Percentiles rank a stretch among this genome's conserved stretches.
Conservation (phyloP, 2,329 filamentous ascomycete genomes). For the Ophiobolus disseminans region DNA sequence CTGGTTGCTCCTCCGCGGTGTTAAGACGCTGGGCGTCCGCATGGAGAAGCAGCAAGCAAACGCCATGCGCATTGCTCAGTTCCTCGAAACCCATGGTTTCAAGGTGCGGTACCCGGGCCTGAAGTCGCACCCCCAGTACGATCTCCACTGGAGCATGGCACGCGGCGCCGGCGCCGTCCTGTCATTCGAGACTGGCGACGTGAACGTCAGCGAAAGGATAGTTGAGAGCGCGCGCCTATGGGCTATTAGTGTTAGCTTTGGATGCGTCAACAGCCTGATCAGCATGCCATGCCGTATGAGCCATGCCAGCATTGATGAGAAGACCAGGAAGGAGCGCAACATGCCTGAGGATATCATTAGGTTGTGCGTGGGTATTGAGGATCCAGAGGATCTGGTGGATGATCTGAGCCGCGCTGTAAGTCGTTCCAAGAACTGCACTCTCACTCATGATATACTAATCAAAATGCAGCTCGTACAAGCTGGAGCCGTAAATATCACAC, state of each 20-base stretch:
- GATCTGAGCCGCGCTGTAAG: slow-evolving; percentile 89
- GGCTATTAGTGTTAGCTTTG: slow-evolving; percentile 96
- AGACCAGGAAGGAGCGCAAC: slow-evolving; percentile 73
- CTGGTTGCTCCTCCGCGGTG: slow-evolving; percentile 90
- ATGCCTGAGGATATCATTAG: slow-evolving; percentile 98
- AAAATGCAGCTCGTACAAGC: slow-evolving; percentile 85
- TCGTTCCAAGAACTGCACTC: slow-evolving; percentile 36
- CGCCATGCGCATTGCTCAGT: slow-evolving; percentile 87
- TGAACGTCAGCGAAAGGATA: slow-evolving; percentile 83
- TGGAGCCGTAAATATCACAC: slow-evolving; percentile 84
- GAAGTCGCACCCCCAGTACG: slow-evolving; percentile 94
- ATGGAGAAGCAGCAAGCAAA: slow-evolving; percentile 99
- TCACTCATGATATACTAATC: not conserved
- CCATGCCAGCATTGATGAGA: slow-evolving; percentile 96
- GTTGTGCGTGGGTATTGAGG: slow-evolving; percentile 95
- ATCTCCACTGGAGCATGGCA: slow-evolving; percentile 94
- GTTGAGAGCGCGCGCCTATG: slow-evolving; percentile 91
- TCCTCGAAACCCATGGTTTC: slow-evolving; percentile 90
- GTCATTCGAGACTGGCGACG: slow-evolving; percentile 93
- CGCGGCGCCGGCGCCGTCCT: slow-evolving; percentile 92
- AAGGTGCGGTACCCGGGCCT: slow-evolving; percentile 93
- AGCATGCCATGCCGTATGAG: slow-evolving; percentile 99
- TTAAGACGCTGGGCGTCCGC: slow-evolving; percentile 95
- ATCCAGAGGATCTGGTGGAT: slow-evolving; percentile 88
- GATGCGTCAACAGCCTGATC: slow-evolving; percentile 97